These are phyloP conservation scores for Manihot esculenta DNA, from an alignment of 441 rosid species.

Conservation along the genomic window DNA sequence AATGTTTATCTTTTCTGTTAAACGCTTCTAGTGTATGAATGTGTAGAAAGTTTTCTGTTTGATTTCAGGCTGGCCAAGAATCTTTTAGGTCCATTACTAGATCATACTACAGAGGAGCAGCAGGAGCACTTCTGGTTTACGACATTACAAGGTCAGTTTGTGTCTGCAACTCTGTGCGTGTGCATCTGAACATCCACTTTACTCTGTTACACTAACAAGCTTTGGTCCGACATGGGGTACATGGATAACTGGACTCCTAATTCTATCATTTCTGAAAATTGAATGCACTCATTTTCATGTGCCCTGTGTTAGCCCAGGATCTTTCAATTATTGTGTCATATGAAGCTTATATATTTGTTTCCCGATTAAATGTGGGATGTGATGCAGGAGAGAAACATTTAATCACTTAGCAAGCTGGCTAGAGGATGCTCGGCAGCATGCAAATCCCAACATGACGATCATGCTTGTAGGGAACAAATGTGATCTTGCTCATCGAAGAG, in stretches of 20 bases:
- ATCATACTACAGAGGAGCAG: constrained; percentile 92
- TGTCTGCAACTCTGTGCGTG: background rate
- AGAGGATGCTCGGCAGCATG: constrained; percentile 92
- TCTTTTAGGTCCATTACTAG: constrained; percentile 90
- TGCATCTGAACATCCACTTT: background rate
- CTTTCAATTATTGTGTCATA: background rate
- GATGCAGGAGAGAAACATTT: constrained; percentile 81
- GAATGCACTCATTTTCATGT: background rate
- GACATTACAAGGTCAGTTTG: constrained; percentile 79
- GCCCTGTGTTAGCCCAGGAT: background rate
- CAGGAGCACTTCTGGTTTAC: constrained; percentile 91
- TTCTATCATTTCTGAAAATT: background rate
- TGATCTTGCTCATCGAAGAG: constrained; percentile 89
- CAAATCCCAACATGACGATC: constrained; percentile 88
- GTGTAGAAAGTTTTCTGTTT: background rate
- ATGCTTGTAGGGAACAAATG: constrained; percentile 95
- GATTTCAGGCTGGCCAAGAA: constrained; percentile 86
- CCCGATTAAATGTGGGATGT: constrained; percentile 9
- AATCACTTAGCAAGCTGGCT: constrained; percentile 96
- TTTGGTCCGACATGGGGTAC: background rate
- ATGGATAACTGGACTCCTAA: background rate
- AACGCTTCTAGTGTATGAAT: background rate
- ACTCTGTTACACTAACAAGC: background rate
- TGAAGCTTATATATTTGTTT: background rate
- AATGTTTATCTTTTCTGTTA: background rate